Percentiles rank a stretch among this genome's conserved stretches.
Evolutionary conservation across 2,329 filamentous ascomycete genomes (phyloP).

Genomic region (Paraconiothyrium brasiliense): DNA sequence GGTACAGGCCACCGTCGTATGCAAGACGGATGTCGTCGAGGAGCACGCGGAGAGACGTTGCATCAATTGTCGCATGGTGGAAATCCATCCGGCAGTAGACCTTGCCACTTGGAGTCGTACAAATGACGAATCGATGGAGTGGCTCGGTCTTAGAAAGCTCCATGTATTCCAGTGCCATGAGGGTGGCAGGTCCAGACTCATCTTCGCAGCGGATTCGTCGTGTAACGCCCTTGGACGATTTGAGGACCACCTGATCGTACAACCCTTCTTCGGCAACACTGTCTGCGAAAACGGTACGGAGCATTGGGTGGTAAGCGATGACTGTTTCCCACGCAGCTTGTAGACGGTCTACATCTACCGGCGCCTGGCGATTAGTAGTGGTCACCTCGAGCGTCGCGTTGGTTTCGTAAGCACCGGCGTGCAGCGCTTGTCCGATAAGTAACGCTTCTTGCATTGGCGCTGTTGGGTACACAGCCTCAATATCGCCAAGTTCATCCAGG

Average conservation of each 20-base stretch:
- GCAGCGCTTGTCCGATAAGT: constrained; percentile 17
- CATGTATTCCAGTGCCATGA: constrained; percentile 12
- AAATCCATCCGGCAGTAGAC: constrained; percentile 24
- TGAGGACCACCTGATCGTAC: constrained; percentile 28
- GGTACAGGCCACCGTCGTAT: constrained; percentile 18
- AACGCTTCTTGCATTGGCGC: constrained; percentile 26
- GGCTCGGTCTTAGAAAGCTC: constrained; percentile 10
- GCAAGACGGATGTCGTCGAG: constrained; percentile 22
- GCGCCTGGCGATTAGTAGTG: not conserved
- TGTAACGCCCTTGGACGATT: constrained; percentile 10
- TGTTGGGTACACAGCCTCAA: constrained; percentile 25
- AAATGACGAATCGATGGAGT: constrained; percentile 21
- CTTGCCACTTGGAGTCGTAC: constrained; percentile 17
- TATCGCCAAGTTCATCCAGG: constrained; percentile 11
- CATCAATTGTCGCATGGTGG: constrained; percentile 24
- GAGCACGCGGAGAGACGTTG: constrained; percentile 16
- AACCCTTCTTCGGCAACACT: constrained; percentile 22
- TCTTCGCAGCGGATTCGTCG: constrained; percentile 16
- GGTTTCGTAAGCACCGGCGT: constrained; percentile 19
- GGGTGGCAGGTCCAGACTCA: constrained; percentile 8
- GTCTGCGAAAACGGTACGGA: constrained; percentile 26
- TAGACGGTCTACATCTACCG: constrained; percentile 15
- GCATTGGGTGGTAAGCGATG: constrained; percentile 22
- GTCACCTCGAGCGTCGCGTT: constrained; percentile 16
- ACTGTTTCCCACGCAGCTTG: constrained; percentile 28